phyloP scores from a whole-genome alignment of 176 grass and related monocot species.

The Raddia distichophylla region DNA sequence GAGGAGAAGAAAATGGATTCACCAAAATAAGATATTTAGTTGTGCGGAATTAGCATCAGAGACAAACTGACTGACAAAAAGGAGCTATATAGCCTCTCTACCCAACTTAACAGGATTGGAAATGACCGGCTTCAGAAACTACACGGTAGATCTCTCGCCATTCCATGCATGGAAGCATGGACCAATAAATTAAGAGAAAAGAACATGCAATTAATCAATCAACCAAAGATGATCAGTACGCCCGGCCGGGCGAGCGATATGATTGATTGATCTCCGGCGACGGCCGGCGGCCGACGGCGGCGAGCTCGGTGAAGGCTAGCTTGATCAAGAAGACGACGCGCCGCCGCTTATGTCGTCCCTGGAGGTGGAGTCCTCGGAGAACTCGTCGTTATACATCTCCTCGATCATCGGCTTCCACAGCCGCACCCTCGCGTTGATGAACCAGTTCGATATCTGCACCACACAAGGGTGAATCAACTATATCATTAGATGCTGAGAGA shows the following conservation, averaged over 20 bases:
- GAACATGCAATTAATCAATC: not conserved
- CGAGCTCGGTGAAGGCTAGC: not conserved
- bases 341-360: not conserved
- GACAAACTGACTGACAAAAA: conserved; percentile 26
- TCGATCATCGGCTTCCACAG: conserved; percentile 99
- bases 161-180: not conserved
- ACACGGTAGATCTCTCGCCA: not conserved
- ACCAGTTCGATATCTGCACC: conserved; percentile 94
- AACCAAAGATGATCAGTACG: not conserved
- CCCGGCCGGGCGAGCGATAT: not conserved
- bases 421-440: conserved; percentile 90
- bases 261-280: not conserved
- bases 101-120: not conserved
- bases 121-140: not conserved
- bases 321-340: conserved; percentile 22
- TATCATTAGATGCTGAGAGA: too few relatives aligned
- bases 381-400: conserved; percentile 94
- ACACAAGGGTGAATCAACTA: not conserved
- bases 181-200: not conserved
- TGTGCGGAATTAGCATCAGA: not conserved
- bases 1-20: not conserved
- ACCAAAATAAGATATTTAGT: not conserved
- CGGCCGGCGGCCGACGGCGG: not conserved
- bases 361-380: conserved; percentile 51
- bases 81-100: not conserved